Percentiles rank a stretch among this genome's conserved stretches.
Conservation (phyloP, 495 filamentous ascomycete species). For the Lineolata rhizophorae region DNA sequence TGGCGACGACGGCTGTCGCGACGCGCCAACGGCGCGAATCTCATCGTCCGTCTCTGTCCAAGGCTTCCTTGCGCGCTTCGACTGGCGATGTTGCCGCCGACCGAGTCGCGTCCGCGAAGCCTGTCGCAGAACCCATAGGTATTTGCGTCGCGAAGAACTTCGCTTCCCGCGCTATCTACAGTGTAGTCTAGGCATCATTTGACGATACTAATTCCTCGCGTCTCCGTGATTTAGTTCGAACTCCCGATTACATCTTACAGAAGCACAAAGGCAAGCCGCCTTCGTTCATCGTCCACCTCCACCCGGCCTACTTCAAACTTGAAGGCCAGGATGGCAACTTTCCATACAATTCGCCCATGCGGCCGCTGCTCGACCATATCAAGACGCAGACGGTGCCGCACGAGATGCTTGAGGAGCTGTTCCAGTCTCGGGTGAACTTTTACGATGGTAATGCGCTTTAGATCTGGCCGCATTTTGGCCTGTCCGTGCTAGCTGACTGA, state of each 20-base stretch:
- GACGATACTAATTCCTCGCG: background rate
- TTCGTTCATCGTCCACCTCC: conserved; percentile 68
- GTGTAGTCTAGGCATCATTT: background rate
- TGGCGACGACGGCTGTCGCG: too few relatives aligned
- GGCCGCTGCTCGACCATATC: conserved; percentile 58
- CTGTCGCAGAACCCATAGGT: background rate
- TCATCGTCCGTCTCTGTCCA: conserved; percentile 9
- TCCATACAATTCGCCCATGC: conserved; percentile 78
- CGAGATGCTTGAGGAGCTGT: conserved; percentile 49
- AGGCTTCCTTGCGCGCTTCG: conserved; percentile 1
- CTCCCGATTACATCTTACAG: conserved; percentile 52
- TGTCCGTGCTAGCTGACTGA: background rate
- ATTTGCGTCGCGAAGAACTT: too few relatives aligned
- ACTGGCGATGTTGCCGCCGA: conserved; percentile 5
- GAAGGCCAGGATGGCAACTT: conserved; percentile 89
- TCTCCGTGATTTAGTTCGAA: conserved; percentile 13
- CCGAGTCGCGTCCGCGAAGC: background rate
- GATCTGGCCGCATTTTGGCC: background rate
- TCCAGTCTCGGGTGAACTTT: conserved; percentile 46
- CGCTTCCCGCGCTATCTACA: too few relatives aligned
- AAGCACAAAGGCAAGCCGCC: conserved; percentile 59
- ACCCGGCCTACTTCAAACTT: conserved; percentile 72
- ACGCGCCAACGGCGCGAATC: conserved; percentile 13
- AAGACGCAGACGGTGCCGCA: conserved; percentile 43
- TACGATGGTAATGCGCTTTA: conserved; percentile 56